Base-by-base conservation (phyloP, 2,329 filamentous ascomycete species). In the Ophiostoma populinum region DNA sequence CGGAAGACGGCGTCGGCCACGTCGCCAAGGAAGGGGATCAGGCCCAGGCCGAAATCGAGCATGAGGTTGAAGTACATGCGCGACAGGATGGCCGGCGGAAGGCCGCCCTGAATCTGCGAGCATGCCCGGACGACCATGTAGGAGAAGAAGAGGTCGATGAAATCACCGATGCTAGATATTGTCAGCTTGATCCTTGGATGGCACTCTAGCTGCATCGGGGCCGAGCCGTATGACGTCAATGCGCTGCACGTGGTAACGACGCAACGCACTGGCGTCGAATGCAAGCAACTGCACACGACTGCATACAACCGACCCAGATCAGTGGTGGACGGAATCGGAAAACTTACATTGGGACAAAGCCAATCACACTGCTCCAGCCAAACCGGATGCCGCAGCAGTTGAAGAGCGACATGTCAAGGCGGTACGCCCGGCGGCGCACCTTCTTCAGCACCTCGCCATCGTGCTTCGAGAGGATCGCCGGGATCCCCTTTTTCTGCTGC, bases 301-400 rank as follows among this genome's bases (percentile, higher is more conserved):
- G n/a, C n/a, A n/a, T n/a, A n/a, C n/a, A n/a, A n/a, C n/a, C n/a
- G n/a, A n/a, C n/a, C n/a, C n/a, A n/a, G n/a, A n/a, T n/a, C n/a
- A n/a, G n/a, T n/a, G n/a, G n/a, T n/a, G n/a, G n/a, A n/a, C n/a
- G n/a, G n/a, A n/a, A n/a, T n/a, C n/a, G n/a, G n/a, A 17, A 30
- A 37, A 67, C 80, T 65, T 66, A 83, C 70, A 70, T 70, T 46
- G 90, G 90, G 36, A 95, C 55, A 7, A 95, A 51, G 11, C 77
- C 90, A 47, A 95, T 81, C 39, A 93, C 69, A 46, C 77, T 80
- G 34, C 80, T 73, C 83, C 85, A 94, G 36, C 90, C 90, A 50
- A 95, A 86, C 39, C 76, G 71, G 40, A 92, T 67, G 28, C 85
- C 83, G 43, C 79, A 70, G 50, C 82, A 70, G 49, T 70, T 85